phyloP scores from a whole-genome alignment of 2,329 filamentous ascomycete species.

The Ophiocordyceps polyrhachis-furcata region DNA sequence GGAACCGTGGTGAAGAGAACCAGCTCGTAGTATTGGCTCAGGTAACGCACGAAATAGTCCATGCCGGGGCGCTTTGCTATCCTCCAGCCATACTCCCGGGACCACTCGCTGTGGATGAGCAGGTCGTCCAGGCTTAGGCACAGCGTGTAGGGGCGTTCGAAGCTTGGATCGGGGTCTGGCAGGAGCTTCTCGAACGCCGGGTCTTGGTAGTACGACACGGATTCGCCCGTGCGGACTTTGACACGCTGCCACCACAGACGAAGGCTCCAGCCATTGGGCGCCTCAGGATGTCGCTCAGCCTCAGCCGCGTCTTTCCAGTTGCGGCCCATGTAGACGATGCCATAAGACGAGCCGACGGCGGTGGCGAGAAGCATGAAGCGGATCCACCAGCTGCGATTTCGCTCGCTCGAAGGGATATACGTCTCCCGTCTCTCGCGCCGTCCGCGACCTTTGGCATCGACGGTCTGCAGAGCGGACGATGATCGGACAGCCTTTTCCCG shows the following conservation, averaged over 20 bases:
- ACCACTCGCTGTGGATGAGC: slow-evolving; percentile 88
- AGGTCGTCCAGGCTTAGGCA: slow-evolving; percentile 88
- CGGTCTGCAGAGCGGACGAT: slow-evolving; percentile 13
- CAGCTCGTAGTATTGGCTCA: slow-evolving; percentile 95
- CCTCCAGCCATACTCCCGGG: slow-evolving; percentile 83
- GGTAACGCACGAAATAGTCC: slow-evolving; percentile 93
- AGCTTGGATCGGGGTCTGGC: slow-evolving; percentile 59
- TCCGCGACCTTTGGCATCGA: slow-evolving; percentile 16
- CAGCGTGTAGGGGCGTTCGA: slow-evolving; percentile 77
- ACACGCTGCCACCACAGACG: slow-evolving; percentile 65
- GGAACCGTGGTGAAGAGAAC: slow-evolving; percentile 89
- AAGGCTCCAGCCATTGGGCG: slow-evolving; percentile 63
- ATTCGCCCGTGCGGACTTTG: slow-evolving; percentile 52
- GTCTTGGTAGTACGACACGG: slow-evolving; percentile 86
- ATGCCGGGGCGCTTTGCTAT: slow-evolving; percentile 86
- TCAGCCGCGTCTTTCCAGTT: slow-evolving; percentile 79
- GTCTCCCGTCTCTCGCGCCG: slow-evolving; percentile 38
- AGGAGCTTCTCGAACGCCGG: slow-evolving; percentile 88
- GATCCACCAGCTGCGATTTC: slow-evolving; percentile 56
- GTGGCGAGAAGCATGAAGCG: slow-evolving; percentile 54
- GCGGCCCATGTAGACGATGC: slow-evolving; percentile 60
- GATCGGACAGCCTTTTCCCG: slow-evolving; percentile 20
- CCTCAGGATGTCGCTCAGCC: slow-evolving; percentile 45
- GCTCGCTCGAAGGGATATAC: slow-evolving; percentile 82
- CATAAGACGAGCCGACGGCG: slow-evolving; percentile 34